Conservation (phyloP, 371 early-diverging fungal genomes). For the Fennellomyces sp. region DNA sequence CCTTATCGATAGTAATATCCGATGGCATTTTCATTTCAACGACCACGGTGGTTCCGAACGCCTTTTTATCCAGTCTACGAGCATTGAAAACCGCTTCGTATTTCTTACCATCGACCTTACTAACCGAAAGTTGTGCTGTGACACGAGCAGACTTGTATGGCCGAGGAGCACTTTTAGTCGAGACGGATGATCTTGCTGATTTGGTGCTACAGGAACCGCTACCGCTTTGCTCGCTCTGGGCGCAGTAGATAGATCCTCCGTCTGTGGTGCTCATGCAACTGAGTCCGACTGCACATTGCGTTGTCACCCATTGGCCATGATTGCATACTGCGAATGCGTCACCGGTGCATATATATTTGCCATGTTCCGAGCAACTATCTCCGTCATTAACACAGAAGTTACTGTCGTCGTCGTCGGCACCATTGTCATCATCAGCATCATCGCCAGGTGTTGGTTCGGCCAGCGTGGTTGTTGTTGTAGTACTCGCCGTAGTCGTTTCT, state of each 20-base stretch:
- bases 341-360: conserved; percentile 9
- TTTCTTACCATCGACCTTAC: conserved; percentile 6
- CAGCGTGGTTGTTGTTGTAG: conserved; percentile 2
- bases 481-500: background rate
- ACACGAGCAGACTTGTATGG: conserved; percentile 30
- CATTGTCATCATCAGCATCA: background rate
- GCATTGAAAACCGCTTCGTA: conserved; percentile 38
- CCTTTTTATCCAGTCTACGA: conserved; percentile 24
- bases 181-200: background rate
- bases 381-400: conserved; percentile 9
- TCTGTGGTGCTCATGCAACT: conserved; percentile 36
- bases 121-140: conserved; percentile 25
- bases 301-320: conserved; percentile 26
- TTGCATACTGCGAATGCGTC: conserved; percentile 21
- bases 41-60: conserved; percentile 26
- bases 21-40: conserved; percentile 31
- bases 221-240: conserved; percentile 8
- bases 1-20: conserved; percentile 21
- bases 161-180: background rate
- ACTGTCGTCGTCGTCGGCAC: background rate
- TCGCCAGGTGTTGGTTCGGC: conserved; percentile 1
- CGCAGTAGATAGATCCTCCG: conserved; percentile 38
- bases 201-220: conserved; percentile 12
- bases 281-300: conserved; percentile 24
- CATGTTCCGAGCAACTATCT: conserved; percentile 11